Base-by-base conservation (phyloP, 2,329 filamentous ascomycete genomes). In the Dactylonectria macrodidyma region DNA sequence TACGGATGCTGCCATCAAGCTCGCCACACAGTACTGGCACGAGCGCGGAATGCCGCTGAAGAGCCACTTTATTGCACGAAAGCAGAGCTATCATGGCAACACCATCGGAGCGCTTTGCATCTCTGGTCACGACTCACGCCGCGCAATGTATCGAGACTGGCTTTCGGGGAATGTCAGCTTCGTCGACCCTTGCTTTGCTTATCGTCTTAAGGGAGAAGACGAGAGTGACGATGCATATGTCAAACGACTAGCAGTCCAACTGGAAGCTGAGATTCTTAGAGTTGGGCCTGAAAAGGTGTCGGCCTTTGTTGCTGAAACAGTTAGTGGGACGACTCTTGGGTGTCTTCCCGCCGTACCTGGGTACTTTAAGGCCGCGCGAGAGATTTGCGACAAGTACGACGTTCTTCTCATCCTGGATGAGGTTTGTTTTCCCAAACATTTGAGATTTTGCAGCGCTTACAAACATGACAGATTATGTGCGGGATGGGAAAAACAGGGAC, bases 401-500 rank as follows among this genome's bases (percentile, higher is more conserved):
- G 83, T 85, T 0, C 79, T 90, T 8, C 79, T 89, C 12, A 81
- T 87, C 22, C 63, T 87, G 0, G 86, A 88, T 66, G 84, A 88
- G 76, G 85, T 93, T 68, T 14, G 38, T 41, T 12, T 2, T 14
- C 3, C 10, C 12, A 16, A 16, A 41, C 12, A 16, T 11, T 16
- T 6, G 38, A 16, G 12, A 38, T 12, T 12, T 3, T 11, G 38
- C 38, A 41, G 38, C 3, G 26, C 16, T 41, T 0, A 41, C 16
- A 5, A 3, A 14, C 11, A 5, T 2, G 5, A 2, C 16, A 41
- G 38, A 41, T 41, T 14, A 93, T 93, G 90, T 90, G 86, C 61
- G 90, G 90, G 12, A 86, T 88, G 79, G 89, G 89, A 5, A 84
- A 89, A 9, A 85, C 84, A 0, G 89, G 88, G 0, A 87, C 82